Percentiles rank a stretch among this genome's conserved stretches.
phyloP scores from a whole-genome alignment of 2,329 filamentous ascomycete species.

The Pyrenochaeta sp. region DNA sequence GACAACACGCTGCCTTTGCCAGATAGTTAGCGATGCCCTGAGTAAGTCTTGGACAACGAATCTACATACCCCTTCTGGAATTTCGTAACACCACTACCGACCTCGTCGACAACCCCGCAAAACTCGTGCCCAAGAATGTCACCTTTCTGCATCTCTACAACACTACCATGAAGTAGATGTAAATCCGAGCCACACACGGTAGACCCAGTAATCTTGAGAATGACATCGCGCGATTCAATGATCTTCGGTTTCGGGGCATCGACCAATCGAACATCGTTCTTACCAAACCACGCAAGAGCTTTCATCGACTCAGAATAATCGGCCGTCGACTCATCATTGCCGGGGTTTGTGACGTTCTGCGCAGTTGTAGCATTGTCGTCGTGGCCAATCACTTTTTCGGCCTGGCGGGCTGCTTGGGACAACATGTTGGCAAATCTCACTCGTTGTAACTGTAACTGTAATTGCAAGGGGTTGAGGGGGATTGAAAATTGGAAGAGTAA shows the following conservation, averaged over 20 bases:
- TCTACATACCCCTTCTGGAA: conserved; percentile 51
- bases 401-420: conserved; percentile 67
- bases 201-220: conserved; percentile 77
- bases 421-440: conserved; percentile 34
- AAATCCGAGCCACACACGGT: conserved; percentile 70
- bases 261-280: conserved; percentile 77
- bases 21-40: conserved; percentile 25
- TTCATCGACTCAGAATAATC: conserved; percentile 74
- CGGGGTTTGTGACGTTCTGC: conserved; percentile 76
- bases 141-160: conserved; percentile 61
- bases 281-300: conserved; percentile 82
- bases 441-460: conserved; percentile 8
- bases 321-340: conserved; percentile 42
- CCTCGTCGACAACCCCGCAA: conserved; percentile 59
- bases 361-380: conserved; percentile 68
- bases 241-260: conserved; percentile 76
- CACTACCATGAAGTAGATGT: conserved; percentile 61
- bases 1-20: conserved; percentile 69
- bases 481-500: conserved; percentile 2
- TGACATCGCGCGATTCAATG: conserved; percentile 77
- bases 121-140: conserved; percentile 64
- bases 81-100: conserved; percentile 54
- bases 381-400: conserved; percentile 75
- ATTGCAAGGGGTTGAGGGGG: not conserved
- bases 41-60: not conserved